A percentile compares a stretch with the other conserved stretches of the same genome.
Conservation (phyloP, 805 yeast species). For the Isabelozyma heimii region DNA sequence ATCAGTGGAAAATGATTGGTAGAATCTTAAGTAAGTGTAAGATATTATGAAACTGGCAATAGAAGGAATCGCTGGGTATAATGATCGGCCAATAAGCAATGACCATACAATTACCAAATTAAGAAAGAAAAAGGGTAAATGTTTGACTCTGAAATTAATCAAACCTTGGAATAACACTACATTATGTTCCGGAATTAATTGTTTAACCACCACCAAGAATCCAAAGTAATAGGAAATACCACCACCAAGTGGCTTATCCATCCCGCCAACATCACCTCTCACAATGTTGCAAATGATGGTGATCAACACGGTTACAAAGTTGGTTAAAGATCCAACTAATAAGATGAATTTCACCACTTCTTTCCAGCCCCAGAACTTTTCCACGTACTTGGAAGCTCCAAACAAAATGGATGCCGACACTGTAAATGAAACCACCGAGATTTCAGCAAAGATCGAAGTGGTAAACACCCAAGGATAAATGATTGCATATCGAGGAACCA, state of each 20-base stretch:
- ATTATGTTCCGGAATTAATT: conserved; percentile 57
- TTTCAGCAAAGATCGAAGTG: conserved; percentile 65
- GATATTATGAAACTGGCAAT: conserved; percentile 59
- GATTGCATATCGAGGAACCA: conserved; percentile 57
- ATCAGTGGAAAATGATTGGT: conserved; percentile 55
- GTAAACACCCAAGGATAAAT: conserved; percentile 63
- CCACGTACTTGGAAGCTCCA: conserved; percentile 45
- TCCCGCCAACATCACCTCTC: conserved; percentile 30
- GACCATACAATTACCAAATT: conserved; percentile 35
- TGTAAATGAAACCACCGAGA: conserved; percentile 43
- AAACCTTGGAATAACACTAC: conserved; percentile 46
- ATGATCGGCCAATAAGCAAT: conserved; percentile 23
- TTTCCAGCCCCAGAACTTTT: conserved; percentile 48
- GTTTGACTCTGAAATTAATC: conserved; percentile 53
- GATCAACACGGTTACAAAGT: conserved; percentile 47
- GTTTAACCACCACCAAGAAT: conserved; percentile 56
- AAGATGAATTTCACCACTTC: conserved; percentile 52
- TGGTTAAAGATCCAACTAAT: conserved; percentile 56
- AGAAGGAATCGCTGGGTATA: conserved; percentile 57
- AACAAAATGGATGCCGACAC: conserved; percentile 36
- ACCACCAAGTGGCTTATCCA: conserved; percentile 49
- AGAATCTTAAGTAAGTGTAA: conserved; percentile 79
- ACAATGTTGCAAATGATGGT: conserved; percentile 36
- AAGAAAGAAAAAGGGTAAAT: conserved; percentile 51
- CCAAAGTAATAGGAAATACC: conserved; percentile 52